These are phyloP conservation scores for Aspergillus tubingensis DNA, from an alignment of 2,329 filamentous ascomycete genomes.

Conservation along the genomic window DNA sequence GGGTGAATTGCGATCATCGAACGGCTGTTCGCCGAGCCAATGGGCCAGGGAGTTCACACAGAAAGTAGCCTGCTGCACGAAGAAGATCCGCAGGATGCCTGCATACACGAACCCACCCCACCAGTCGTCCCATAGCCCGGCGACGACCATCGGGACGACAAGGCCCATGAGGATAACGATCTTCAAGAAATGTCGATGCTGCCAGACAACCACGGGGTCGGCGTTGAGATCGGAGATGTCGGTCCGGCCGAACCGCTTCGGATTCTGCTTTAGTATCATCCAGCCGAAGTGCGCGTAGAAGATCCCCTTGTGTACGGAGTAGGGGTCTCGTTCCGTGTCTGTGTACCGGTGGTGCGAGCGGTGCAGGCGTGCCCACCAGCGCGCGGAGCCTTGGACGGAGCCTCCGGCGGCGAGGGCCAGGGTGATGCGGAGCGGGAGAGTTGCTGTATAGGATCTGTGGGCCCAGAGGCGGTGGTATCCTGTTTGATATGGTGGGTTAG, in stretches of 20 bases:
- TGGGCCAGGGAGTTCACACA: constrained; percentile 79
- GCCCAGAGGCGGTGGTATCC: constrained; percentile 58
- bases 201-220: constrained; percentile 18
- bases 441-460: constrained; percentile 17
- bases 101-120: constrained; percentile 47
- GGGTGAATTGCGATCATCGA: constrained; percentile 18
- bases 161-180: constrained; percentile 14
- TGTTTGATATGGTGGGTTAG: constrained; percentile 40
- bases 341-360: constrained; percentile 23
- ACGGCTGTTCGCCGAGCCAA: constrained; percentile 21
- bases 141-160: constrained; percentile 13
- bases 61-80: constrained; percentile 79
- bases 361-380: constrained; percentile 18
- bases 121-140: constrained; percentile 19
- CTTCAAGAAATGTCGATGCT: constrained; percentile 18
- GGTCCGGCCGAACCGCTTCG: constrained; percentile 11
- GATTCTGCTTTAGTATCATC: constrained; percentile 21
- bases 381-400: constrained; percentile 15
- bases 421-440: constrained; percentile 10
- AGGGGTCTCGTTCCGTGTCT: constrained; percentile 20
- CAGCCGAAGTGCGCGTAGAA: constrained; percentile 19
- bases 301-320: constrained; percentile 16
- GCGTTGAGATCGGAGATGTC: constrained; percentile 18
- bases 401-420: constrained; percentile 14
- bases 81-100: constrained; percentile 73